These are phyloP conservation scores for Ustilago cynodontis DNA, from an alignment of 1,284 basidiomycete species.

Conservation along the genomic window DNA sequence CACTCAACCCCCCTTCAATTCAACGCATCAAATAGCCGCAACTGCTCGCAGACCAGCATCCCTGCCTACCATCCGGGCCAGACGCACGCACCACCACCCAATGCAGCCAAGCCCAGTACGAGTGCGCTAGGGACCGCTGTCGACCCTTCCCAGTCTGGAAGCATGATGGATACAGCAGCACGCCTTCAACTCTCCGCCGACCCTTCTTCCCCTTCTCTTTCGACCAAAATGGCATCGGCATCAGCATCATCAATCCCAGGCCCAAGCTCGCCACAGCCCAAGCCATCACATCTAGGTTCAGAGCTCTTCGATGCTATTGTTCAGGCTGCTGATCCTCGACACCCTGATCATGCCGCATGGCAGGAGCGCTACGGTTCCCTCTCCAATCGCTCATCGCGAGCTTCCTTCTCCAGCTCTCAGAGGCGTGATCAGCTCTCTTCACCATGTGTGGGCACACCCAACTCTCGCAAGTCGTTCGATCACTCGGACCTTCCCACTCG, in stretches of 20 bases:
- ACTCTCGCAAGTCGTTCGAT: slow-evolving; percentile 30
- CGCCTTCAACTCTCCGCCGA: not conserved
- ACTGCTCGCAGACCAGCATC: not conserved
- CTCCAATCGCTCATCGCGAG: slow-evolving; percentile 27
- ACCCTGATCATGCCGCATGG: slow-evolving; percentile 47
- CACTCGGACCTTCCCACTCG: slow-evolving; percentile 17
- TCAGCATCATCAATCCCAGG: not conserved
- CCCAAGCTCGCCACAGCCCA: slow-evolving; percentile 11
- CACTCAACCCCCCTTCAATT: not conserved
- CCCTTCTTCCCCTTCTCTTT: not conserved
- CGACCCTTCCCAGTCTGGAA: not conserved
- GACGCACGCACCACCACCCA: not conserved
- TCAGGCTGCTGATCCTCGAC: slow-evolving; percentile 42
- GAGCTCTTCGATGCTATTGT: slow-evolving; percentile 49
- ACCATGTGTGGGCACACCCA: slow-evolving; percentile 1
- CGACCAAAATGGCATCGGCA: slow-evolving; percentile 4
- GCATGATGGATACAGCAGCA: not conserved
- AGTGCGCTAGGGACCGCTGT: not conserved
- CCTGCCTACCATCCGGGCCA: not conserved
- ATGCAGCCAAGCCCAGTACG: not conserved
- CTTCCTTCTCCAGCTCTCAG: slow-evolving; percentile 23
- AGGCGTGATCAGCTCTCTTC: slow-evolving; percentile 21
- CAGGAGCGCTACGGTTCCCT: slow-evolving; percentile 29
- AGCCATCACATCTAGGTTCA: slow-evolving; percentile 22
- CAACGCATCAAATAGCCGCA: not conserved